phyloP scores from a whole-genome alignment of 306 rosid genomes.

The Cicer arietinum region DNA sequence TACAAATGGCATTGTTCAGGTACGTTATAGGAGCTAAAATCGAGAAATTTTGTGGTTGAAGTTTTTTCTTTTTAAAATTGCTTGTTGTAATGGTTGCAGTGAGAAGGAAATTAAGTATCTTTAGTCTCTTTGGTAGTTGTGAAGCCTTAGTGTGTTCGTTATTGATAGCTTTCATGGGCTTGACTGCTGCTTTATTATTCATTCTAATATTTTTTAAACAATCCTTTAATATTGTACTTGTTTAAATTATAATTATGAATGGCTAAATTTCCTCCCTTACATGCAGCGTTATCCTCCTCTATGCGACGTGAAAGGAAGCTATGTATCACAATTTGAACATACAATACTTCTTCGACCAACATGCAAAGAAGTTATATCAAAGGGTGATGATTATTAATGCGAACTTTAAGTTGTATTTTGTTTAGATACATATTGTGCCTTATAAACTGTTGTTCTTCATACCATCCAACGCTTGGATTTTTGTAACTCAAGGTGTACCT shows the following conservation, averaged over 20 bases:
- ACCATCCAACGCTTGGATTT: background rate
- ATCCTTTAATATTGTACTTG: conserved; percentile 5
- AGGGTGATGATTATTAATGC: conserved; percentile 82
- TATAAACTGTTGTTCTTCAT: conserved; percentile 4
- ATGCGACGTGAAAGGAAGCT: conserved; percentile 88
- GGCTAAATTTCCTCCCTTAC: conserved; percentile 12
- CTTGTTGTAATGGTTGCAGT: conserved; percentile 20
- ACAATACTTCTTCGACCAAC: conserved; percentile 92
- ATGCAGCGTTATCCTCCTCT: conserved; percentile 88
- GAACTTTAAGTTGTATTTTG: conserved; percentile 4
- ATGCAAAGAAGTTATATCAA: conserved; percentile 98
- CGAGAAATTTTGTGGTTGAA: background rate
- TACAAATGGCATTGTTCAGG: conserved; percentile 89
- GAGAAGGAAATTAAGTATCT: background rate
- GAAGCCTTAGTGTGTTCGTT: background rate
- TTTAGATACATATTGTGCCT: conserved; percentile 6
- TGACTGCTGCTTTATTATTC: background rate
- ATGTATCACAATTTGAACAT: conserved; percentile 94
- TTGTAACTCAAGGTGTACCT: background rate
- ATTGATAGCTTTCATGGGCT: conserved; percentile 6
- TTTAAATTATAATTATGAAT: conserved; percentile 22
- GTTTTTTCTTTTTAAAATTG: background rate
- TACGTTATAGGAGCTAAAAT: conserved; percentile 44
- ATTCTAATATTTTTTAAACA: conserved; percentile 6
- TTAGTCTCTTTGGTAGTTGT: conserved; percentile 3